Evolutionary conservation across 2,329 filamentous ascomycete species (phyloP).

Genomic region (Apiospora sp.): DNA sequence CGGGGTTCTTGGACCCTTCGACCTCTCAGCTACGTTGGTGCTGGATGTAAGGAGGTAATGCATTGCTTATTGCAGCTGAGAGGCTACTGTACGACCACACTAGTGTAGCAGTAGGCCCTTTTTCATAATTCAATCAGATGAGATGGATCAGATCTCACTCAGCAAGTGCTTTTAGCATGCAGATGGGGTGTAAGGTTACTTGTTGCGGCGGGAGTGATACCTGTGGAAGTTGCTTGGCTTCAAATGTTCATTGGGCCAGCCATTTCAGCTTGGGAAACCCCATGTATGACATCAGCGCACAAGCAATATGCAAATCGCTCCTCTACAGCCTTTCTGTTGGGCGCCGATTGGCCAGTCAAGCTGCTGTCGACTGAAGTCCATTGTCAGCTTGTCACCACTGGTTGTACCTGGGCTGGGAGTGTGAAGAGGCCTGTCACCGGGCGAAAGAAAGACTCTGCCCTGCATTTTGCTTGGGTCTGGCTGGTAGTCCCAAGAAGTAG

Average conservation of each 20-base stretch:
- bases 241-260: not conserved
- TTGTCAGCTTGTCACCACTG: not conserved
- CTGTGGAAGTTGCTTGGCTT: not conserved
- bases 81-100: not conserved
- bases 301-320: not conserved
- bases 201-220: not conserved
- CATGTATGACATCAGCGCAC: conserved; percentile 5
- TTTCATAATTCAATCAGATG: not conserved
- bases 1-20: not conserved
- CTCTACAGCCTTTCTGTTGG: not conserved
- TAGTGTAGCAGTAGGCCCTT: not conserved
- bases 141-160: conserved; percentile 13
- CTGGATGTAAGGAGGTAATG: not conserved
- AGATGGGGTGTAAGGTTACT: not conserved
- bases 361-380: not conserved
- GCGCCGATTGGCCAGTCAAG: not conserved
- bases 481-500: not conserved
- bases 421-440: not conserved
- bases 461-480: not conserved
- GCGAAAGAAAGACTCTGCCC: not conserved
- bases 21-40: not conserved
- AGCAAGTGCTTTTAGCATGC: not conserved
- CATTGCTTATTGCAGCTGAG: conserved; percentile 3
- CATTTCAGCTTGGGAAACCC: not conserved
- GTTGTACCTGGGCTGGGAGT: not conserved